Percentiles rank a stretch among this genome's conserved stretches.
phyloP scores from a whole-genome alignment of 345 rosid genomes.

The Linum usitatissimum region DNA sequence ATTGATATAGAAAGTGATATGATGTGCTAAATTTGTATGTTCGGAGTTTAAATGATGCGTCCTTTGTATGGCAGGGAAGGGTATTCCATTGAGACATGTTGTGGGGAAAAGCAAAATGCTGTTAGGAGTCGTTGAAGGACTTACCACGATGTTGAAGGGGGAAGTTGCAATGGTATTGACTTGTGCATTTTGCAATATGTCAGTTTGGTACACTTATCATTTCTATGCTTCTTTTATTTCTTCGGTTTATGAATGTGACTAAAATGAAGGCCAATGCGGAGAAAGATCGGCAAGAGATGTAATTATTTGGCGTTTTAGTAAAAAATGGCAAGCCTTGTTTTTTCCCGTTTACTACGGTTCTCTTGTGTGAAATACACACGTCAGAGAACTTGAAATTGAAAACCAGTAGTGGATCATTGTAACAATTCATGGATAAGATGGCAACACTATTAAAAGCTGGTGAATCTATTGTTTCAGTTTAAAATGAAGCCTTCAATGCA shows the following conservation, averaged over 20 bases:
- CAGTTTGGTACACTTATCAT: neutral
- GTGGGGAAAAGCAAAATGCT: slow-evolving; percentile 88
- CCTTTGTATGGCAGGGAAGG: slow-evolving; percentile 48
- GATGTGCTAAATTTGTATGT: neutral
- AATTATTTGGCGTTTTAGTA: neutral
- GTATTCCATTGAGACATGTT: slow-evolving; percentile 58
- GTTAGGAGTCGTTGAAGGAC: slow-evolving; percentile 79
- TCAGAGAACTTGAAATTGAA: neutral
- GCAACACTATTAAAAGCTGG: neutral
- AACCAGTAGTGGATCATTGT: neutral
- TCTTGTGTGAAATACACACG: neutral
- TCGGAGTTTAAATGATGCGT: neutral
- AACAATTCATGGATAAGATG: neutral
- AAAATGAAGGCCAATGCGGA: neutral
- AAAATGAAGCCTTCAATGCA: slow-evolving; percentile 94
- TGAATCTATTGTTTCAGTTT: slow-evolving; percentile 39
- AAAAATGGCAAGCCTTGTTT: neutral
- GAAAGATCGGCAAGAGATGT: neutral
- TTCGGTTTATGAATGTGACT: neutral
- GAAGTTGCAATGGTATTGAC: slow-evolving; percentile 85
- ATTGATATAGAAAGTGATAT: neutral
- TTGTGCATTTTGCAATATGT: slow-evolving; percentile 1
- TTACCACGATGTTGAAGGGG: slow-evolving; percentile 84
- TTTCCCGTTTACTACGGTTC: neutral
- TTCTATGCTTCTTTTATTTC: neutral